Evolutionary conservation across 495 filamentous ascomycete species (phyloP).

Genomic region (Cercophora sp.): DNA sequence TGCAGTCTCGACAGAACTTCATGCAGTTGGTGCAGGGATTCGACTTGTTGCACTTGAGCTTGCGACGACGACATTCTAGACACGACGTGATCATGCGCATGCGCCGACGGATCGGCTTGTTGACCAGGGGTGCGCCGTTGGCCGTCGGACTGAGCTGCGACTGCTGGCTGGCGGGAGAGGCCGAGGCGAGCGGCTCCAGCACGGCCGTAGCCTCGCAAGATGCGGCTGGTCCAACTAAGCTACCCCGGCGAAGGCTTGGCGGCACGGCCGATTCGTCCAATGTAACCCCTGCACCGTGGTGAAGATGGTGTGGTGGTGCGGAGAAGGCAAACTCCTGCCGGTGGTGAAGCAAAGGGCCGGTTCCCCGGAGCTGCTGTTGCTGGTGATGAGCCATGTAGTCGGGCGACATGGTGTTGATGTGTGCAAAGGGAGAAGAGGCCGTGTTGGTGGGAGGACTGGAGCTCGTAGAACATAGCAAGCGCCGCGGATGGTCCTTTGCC

Average conservation of each 20-base stretch:
- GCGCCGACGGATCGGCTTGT: slow-evolving; percentile 56
- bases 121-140: background rate
- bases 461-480: too few species aligned
- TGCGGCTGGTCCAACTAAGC: background rate
- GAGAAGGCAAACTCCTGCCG: too few species aligned
- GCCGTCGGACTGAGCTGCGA: background rate
- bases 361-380: too few species aligned
- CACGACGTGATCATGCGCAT: slow-evolving; percentile 68
- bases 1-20: slow-evolving; percentile 58
- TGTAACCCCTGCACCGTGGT: background rate
- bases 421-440: too few species aligned
- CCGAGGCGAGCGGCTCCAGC: background rate
- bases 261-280: background rate
- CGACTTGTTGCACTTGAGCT: slow-evolving; percentile 75
- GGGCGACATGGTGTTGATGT: too few species aligned
- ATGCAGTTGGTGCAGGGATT: slow-evolving; percentile 69
- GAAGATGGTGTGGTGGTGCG: background rate
- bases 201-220: background rate
- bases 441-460: too few species aligned
- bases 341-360: too few species aligned
- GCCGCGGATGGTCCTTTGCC: too few species aligned
- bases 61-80: slow-evolving; percentile 70
- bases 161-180: background rate
- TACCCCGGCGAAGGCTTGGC: background rate
- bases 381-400: too few species aligned